A percentile compares a stretch with the other conserved stretches of the same genome.
phyloP scores from a whole-genome alignment of 176 grass and related monocot species.

The Triticum timopheevii region DNA sequence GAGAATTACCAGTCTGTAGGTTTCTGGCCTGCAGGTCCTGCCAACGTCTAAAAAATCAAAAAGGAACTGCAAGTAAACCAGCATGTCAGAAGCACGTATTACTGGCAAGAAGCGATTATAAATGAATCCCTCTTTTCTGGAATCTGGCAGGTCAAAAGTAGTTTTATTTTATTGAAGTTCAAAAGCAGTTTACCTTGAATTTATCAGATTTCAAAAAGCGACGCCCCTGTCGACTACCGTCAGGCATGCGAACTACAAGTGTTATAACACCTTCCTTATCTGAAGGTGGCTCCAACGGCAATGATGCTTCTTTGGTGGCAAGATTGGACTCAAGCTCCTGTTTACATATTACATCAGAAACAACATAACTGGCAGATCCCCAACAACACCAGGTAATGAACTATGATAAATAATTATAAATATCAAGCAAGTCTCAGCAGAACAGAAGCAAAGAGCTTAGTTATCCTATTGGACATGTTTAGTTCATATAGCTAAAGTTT shows the following conservation, averaged over 20 bases:
- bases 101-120: constrained; percentile 4
- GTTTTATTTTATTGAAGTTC: background rate
- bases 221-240: constrained; percentile 75
- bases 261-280: constrained; percentile 76
- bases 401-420: background rate
- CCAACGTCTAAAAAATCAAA: constrained; percentile 91
- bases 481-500: background rate
- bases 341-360: constrained; percentile 15
- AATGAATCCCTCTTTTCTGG: constrained; percentile 18
- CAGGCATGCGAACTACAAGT: constrained; percentile 88
- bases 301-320: constrained; percentile 65
- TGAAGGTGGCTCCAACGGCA: constrained; percentile 68
- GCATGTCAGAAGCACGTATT: constrained; percentile 22
- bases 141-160: constrained; percentile 21
- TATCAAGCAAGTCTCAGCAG: background rate
- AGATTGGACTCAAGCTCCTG: constrained; percentile 89
- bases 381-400: background rate
- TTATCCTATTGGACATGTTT: constrained; percentile 4
- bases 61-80: constrained; percentile 65
- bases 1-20: constrained; percentile 86
- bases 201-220: constrained; percentile 94
- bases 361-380: constrained; percentile 1
- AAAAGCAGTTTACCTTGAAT: constrained; percentile 61
- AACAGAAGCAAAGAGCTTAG: background rate
- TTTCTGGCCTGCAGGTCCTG: constrained; percentile 72